These are phyloP conservation scores for Quercus berberidifolia DNA, from an alignment of 306 rosid genomes.

Conservation along the genomic window DNA sequence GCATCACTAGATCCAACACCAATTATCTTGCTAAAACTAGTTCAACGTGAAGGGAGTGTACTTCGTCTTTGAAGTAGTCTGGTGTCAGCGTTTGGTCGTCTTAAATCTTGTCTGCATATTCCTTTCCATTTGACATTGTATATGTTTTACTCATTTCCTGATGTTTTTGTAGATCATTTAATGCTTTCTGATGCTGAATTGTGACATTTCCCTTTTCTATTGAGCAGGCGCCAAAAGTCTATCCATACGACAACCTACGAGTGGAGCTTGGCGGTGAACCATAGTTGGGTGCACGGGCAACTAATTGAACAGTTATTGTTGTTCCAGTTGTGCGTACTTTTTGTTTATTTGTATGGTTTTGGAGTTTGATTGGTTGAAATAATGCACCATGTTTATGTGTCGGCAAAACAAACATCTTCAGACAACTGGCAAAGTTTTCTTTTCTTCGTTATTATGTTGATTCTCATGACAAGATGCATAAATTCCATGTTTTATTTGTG, in stretches of 20 bases:
- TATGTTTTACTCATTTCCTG: not conserved
- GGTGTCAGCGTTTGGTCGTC: not conserved
- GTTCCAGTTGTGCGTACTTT: constrained; percentile 32
- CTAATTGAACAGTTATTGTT: constrained; percentile 24
- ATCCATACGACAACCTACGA: constrained; percentile 83
- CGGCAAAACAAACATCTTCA: constrained; percentile 18
- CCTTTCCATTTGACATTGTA: not conserved
- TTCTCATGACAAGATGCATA: not conserved
- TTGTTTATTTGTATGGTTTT: constrained; percentile 25
- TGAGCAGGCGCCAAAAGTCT: constrained; percentile 81
- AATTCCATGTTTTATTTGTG: not conserved
- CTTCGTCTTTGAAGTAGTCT: not conserved
- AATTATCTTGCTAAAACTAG: not conserved
- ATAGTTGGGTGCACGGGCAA: constrained; percentile 23
- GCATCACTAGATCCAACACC: not conserved
- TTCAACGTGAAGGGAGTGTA: not conserved
- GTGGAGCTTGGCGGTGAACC: constrained; percentile 96
- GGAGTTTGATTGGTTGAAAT: constrained; percentile 27
- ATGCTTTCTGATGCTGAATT: constrained; percentile 3
- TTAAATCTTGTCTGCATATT: not conserved
- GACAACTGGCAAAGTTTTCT: constrained; percentile 12
- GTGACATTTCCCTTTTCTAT: constrained; percentile 3
- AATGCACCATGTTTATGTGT: constrained; percentile 24
- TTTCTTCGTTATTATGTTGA: not conserved
- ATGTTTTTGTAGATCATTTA: too few relatives aligned